A percentile compares a stretch with the other conserved stretches of the same genome.
Conservation (phyloP, 345 rosid species). For the rapeseed (Brassica napus) region DNA sequence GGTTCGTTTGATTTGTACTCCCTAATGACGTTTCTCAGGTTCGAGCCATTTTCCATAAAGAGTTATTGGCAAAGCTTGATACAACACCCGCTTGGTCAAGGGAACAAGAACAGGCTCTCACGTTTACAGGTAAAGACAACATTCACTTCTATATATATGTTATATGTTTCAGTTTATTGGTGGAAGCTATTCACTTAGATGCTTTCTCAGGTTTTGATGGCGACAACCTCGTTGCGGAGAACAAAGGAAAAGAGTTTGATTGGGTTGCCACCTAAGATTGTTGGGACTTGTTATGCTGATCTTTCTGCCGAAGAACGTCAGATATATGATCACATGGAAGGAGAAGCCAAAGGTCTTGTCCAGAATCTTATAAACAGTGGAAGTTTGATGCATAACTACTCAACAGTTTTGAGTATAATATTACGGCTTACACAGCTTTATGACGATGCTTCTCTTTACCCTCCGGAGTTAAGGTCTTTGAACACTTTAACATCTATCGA, state of each 20-base stretch:
- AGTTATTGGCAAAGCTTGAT: no score
- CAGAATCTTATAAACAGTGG: conserved; percentile 55
- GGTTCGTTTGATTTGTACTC: no score
- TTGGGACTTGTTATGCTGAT: conserved; percentile 66
- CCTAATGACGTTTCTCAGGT: no score
- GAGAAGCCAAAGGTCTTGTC: conserved; percentile 65
- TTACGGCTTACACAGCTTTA: conserved; percentile 89
- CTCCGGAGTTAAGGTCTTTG: conserved; percentile 60
- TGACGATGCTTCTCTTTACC: conserved; percentile 62
- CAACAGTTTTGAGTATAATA: conserved; percentile 67
- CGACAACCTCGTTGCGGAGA: conserved; percentile 76
- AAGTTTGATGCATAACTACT: conserved; percentile 56
- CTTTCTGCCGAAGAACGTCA: conserved; percentile 71
- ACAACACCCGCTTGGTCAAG: conserved; percentile 52
- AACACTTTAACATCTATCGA: conserved; percentile 55
- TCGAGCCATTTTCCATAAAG: no score
- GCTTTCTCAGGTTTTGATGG: conserved; percentile 63
- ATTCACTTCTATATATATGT: background rate
- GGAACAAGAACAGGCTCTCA: conserved; percentile 57
- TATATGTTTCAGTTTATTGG: background rate
- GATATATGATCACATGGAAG: conserved; percentile 77
- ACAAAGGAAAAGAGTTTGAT: conserved; percentile 69
- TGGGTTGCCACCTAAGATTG: conserved; percentile 70
- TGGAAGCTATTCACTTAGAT: background rate
- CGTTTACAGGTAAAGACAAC: conserved; percentile 64